These are phyloP conservation scores for Neostapfia colusana DNA, from an alignment of 176 grass and related monocot genomes.

Conservation along the genomic window DNA sequence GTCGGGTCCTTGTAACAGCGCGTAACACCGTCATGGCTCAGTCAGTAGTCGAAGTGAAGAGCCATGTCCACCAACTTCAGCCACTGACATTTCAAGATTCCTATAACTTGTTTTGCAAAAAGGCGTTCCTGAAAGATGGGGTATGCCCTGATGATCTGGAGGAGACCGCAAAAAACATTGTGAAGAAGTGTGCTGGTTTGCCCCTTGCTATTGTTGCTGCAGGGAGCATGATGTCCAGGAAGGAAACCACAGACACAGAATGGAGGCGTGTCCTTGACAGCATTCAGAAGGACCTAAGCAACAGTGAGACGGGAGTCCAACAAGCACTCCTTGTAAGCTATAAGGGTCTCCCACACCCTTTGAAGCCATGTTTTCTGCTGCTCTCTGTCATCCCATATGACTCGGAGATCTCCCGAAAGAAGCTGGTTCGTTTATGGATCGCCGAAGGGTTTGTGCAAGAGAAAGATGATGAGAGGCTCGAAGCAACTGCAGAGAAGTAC, in stretches of 20 bases:
- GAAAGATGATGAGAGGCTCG: conserved; percentile 34
- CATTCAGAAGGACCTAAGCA: conserved; percentile 37
- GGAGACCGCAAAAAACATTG: conserved; percentile 39
- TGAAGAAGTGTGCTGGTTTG: conserved; percentile 48
- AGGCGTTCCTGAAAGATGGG: conserved; percentile 32
- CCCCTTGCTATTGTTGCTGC: conserved; percentile 45
- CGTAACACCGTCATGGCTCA: conserved; percentile 19
- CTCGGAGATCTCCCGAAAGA: conserved; percentile 39
- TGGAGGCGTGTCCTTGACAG: conserved; percentile 41
- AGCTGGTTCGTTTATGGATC: conserved; percentile 47
- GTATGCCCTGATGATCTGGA: conserved; percentile 28
- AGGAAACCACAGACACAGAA: conserved; percentile 5
- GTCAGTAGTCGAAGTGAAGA: background rate
- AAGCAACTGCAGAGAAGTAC: conserved; percentile 52
- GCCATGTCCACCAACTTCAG: conserved; percentile 22
- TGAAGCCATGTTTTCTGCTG: conserved; percentile 53
- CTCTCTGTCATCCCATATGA: conserved; percentile 43
- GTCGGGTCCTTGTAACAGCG: conserved; percentile 41
- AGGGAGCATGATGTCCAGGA: conserved; percentile 47
- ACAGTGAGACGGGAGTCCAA: conserved; percentile 30
- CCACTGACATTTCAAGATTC: conserved; percentile 39
- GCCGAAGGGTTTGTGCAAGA: conserved; percentile 55
- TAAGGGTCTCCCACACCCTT: conserved; percentile 38
- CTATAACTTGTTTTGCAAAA: conserved; percentile 43
- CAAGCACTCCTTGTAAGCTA: conserved; percentile 37